These are phyloP conservation scores for Phaeosphaeria sp. DNA, from an alignment of 2,329 filamentous ascomycete species.

Conservation along the genomic window DNA sequence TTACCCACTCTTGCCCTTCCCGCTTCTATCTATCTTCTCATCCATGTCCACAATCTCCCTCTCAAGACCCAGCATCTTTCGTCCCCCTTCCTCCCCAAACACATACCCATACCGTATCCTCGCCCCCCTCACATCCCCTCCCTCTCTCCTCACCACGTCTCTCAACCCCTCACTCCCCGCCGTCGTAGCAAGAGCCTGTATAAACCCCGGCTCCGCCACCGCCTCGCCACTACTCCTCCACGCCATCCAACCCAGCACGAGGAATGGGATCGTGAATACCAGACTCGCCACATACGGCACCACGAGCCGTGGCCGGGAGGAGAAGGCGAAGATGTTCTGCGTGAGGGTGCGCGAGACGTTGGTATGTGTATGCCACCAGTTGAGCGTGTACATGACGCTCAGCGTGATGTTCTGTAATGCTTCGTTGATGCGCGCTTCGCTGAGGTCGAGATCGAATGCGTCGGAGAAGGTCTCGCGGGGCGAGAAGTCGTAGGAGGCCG, in stretches of 20 bases:
- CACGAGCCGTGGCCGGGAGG: background rate
- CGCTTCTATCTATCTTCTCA: background rate
- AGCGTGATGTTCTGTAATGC: constrained; percentile 10
- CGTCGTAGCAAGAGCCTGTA: background rate
- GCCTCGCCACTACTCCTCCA: background rate
- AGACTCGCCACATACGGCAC: constrained; percentile 1
- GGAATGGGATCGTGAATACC: background rate
- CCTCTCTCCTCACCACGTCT: background rate
- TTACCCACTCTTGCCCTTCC: background rate
- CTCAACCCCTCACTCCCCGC: background rate
- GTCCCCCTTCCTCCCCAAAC: background rate
- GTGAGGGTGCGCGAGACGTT: constrained; percentile 4
- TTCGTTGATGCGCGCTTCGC: constrained; percentile 4
- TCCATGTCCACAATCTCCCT: background rate
- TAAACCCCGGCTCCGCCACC: background rate
- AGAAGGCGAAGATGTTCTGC: constrained; percentile 9
- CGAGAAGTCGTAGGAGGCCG: background rate
- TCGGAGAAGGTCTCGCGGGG: background rate
- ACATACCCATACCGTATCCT: background rate
- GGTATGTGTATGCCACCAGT: constrained; percentile 3
- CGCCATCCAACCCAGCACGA: background rate
- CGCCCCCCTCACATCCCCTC: background rate
- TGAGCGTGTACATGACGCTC: constrained; percentile 4
- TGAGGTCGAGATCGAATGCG: constrained; percentile 3
- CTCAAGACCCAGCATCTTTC: background rate